These are phyloP conservation scores for Pestalotiopsis sp. DNA, from an alignment of 2,329 filamentous ascomycete species.

Conservation along the genomic window DNA sequence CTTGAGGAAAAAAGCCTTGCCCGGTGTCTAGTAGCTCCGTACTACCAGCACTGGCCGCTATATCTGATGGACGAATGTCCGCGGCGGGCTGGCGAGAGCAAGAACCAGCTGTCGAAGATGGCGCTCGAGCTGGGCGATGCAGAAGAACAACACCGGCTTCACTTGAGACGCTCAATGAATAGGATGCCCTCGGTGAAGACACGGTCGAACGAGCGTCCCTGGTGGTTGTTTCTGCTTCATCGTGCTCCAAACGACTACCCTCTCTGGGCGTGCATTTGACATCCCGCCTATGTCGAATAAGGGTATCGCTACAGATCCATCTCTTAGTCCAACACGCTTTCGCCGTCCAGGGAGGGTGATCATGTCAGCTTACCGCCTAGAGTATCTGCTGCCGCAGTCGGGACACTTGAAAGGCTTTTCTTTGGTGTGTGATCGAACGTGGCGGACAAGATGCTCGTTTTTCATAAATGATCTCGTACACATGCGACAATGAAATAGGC, in stretches of 20 bases:
- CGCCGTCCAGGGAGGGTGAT: not conserved
- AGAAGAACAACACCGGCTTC: not conserved
- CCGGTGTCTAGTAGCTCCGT: not conserved
- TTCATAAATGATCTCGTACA: not conserved
- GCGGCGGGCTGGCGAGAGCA: not conserved
- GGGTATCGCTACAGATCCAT: not conserved
- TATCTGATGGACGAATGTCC: not conserved
- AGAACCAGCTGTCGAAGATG: not conserved
- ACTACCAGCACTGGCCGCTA: not conserved
- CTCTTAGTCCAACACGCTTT: not conserved
- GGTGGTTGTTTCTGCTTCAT: not conserved
- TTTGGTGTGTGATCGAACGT: slow-evolving; percentile 1
- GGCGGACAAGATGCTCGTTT: slow-evolving; percentile 5
- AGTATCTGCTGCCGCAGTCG: not conserved
- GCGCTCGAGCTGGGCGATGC: not conserved
- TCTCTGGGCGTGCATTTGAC: not conserved
- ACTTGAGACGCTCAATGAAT: not conserved
- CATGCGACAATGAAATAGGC: not conserved
- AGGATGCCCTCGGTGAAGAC: not conserved
- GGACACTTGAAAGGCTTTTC: slow-evolving; percentile 1
- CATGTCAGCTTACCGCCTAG: not conserved
- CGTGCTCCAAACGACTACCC: not conserved
- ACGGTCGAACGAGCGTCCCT: not conserved
- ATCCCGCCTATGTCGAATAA: not conserved
- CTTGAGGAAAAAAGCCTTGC: not conserved